Base-by-base conservation (phyloP, 768 basidiomycete species). In the Pseudohyphozyma bogoriensis region DNA sequence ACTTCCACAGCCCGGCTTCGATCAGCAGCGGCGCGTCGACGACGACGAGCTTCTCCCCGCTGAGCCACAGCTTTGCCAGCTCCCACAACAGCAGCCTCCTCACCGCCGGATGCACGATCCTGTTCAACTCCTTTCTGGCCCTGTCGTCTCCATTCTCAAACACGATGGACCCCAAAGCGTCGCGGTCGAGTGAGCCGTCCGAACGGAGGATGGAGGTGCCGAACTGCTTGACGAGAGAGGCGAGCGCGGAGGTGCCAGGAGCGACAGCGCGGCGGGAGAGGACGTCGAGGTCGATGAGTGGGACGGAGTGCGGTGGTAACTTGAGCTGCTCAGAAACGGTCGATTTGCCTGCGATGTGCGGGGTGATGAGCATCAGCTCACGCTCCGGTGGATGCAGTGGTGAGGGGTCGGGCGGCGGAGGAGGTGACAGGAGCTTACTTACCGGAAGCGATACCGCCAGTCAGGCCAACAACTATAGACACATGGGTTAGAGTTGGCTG, bases 1-100 rank as follows among this genome's bases (percentile, higher is more conserved):
- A 85, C 69, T 80, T 82, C 82, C 85, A 89, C 39, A 96, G 71
- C 3, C 85, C 85, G 1, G 86, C 83, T 72, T 99, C 95, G 58
- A 99, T 85, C 58, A 99, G 76, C 53, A 97, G 75, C 35, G 95
- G 95, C 8, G 95, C 87, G 73, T 97, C 95, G 66, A 97, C 74
- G 3, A 96, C 78, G 62, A 85, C 87, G 42, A 86, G 77, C 70
- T 80, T 84, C 68, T 88, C 77, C 10, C 95, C 93, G 42, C 74
- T 75, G 49, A 89, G 51, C 89, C 92, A 99, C 59, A 77, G 77
- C 59, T 76, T 76, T 51, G 89, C 50, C 5, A 92, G 79, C 54
- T 77, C 77, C 79, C 79, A 80, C 13, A 85, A 68, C 80, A 96
- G 87, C n/a, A 80, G 82, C 63, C 80, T 78, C 54, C 84, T 75